Percentiles rank a stretch among this genome's conserved stretches.
phyloP scores from a whole-genome alignment of 352 stramenopile species.

The Phytophthora pistaciae region DNA sequence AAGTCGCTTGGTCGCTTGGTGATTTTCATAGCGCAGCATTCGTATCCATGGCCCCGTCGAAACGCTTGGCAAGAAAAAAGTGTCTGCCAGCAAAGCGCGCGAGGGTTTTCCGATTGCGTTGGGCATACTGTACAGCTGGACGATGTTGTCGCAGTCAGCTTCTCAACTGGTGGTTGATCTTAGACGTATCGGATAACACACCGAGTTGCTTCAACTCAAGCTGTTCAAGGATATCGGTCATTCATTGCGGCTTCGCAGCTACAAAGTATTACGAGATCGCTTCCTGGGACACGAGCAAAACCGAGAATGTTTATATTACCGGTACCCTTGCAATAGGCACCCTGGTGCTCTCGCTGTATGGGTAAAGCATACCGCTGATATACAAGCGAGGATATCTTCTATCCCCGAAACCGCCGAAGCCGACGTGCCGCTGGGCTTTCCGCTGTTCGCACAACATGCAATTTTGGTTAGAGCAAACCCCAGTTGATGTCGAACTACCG shows the following conservation, averaged over 20 bases:
- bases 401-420: constrained; percentile 60
- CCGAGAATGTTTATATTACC: constrained; percentile 6
- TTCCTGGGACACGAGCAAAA: constrained; percentile 6
- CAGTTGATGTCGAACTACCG: background rate
- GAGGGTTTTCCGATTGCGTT: background rate
- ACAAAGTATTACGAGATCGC: background rate
- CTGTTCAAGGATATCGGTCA: background rate
- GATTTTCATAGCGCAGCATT: background rate
- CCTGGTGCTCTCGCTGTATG: background rate
- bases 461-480: constrained; percentile 13
- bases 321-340: background rate
- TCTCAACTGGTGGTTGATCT: constrained; percentile 6
- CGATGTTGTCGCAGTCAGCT: constrained; percentile 1
- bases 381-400: constrained; percentile 28
- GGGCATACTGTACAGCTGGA: constrained; percentile 1
- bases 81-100: background rate
- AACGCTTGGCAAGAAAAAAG: constrained; percentile 3
- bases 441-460: constrained; percentile 21
- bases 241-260: constrained; percentile 12
- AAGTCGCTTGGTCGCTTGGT: background rate
- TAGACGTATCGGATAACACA: constrained; percentile 28
- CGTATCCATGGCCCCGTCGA: background rate
- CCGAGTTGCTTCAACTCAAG: constrained; percentile 4
- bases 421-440: constrained; percentile 48
- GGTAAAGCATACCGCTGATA: constrained; percentile 10